Percentiles rank a stretch among this genome's conserved stretches.
Evolutionary conservation across 1,284 basidiomycete species (phyloP).

Genomic region (Pulchroboletus neoregius): DNA sequence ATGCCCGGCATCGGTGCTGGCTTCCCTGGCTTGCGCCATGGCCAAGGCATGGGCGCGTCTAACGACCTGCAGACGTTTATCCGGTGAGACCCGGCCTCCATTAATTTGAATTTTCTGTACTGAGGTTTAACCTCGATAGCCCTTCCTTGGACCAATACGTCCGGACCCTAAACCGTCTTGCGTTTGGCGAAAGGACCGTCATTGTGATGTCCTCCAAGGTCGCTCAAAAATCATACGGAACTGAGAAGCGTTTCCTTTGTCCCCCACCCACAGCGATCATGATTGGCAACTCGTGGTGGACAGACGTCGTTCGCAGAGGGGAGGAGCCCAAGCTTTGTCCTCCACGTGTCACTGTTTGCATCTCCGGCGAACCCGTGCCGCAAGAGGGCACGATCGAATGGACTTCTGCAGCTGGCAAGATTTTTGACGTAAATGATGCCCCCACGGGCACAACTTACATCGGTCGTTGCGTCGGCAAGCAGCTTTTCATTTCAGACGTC

Average conservation of each 20-base stretch:
- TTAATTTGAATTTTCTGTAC: slow-evolving; percentile 11
- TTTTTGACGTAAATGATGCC: slow-evolving; percentile 77
- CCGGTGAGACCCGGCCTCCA: slow-evolving; percentile 44
- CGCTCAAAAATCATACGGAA: slow-evolving; percentile 95
- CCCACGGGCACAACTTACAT: slow-evolving; percentile 78
- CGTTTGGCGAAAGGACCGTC: slow-evolving; percentile 89
- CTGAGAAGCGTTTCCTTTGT: slow-evolving; percentile 95
- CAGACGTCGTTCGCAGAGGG: slow-evolving; percentile 63
- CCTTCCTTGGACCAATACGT: slow-evolving; percentile 84
- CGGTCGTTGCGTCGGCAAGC: slow-evolving; percentile 86
- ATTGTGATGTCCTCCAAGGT: slow-evolving; percentile 96
- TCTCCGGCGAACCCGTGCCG: slow-evolving; percentile 84
- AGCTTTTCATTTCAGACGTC: slow-evolving; percentile 86
- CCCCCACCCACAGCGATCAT: slow-evolving; percentile 94
- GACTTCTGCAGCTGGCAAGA: slow-evolving; percentile 77
- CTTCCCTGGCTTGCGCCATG: slow-evolving; percentile 60
- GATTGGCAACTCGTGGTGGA: slow-evolving; percentile 96
- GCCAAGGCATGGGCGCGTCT: slow-evolving; percentile 53
- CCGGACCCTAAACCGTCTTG: slow-evolving; percentile 79
- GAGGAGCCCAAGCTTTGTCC: slow-evolving; percentile 73
- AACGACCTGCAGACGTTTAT: slow-evolving; percentile 77
- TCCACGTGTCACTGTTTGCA: slow-evolving; percentile 83
- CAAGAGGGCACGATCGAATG: slow-evolving; percentile 83
- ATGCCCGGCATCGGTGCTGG: slow-evolving; percentile 60
- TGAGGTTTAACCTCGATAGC: slow-evolving; percentile 37